Percentiles rank a stretch among this genome's conserved stretches.
Conservation (phyloP, 768 basidiomycete species). For the Kwoniella shandongensis region DNA sequence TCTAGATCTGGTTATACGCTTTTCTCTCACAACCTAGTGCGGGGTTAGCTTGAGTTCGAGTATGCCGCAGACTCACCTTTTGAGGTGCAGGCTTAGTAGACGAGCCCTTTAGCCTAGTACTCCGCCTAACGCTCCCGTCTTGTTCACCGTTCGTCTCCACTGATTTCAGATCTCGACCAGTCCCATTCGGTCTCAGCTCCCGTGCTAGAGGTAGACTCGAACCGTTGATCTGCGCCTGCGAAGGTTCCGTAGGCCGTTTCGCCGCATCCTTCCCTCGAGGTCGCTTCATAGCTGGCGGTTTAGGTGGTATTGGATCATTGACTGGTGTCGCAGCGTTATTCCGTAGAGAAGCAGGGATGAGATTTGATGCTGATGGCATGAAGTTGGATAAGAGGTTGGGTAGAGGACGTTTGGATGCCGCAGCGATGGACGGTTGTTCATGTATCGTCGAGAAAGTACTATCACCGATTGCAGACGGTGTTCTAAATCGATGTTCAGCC, state of each 20-base stretch:
- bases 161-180: constrained; percentile 28
- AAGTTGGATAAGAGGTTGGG: constrained; percentile 35
- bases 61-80: constrained; percentile 1
- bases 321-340: constrained; percentile 22
- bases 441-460: constrained; percentile 33
- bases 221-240: constrained; percentile 8
- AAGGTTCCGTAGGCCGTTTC: constrained; percentile 13
- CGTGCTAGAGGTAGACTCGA: constrained; percentile 14
- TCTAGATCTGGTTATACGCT: constrained; percentile 27
- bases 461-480: constrained; percentile 33
- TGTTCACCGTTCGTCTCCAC: constrained; percentile 39
- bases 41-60: neutral
- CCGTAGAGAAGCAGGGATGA: constrained; percentile 33
- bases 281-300: constrained; percentile 44
- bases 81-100: constrained; percentile 8
- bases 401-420: constrained; percentile 30
- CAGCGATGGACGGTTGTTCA: constrained; percentile 12
- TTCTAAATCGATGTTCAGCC: constrained; percentile 15
- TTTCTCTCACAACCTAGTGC: neutral
- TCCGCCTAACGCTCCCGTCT: constrained; percentile 30
- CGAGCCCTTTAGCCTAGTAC: constrained; percentile 25
- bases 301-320: constrained; percentile 15
- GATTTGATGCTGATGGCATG: constrained; percentile 26
- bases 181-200: constrained; percentile 16
- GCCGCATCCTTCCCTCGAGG: constrained; percentile 26